Conservation (phyloP, 2,329 filamentous ascomycete genomes). For the Parasarocladium wereldwijsianum region DNA sequence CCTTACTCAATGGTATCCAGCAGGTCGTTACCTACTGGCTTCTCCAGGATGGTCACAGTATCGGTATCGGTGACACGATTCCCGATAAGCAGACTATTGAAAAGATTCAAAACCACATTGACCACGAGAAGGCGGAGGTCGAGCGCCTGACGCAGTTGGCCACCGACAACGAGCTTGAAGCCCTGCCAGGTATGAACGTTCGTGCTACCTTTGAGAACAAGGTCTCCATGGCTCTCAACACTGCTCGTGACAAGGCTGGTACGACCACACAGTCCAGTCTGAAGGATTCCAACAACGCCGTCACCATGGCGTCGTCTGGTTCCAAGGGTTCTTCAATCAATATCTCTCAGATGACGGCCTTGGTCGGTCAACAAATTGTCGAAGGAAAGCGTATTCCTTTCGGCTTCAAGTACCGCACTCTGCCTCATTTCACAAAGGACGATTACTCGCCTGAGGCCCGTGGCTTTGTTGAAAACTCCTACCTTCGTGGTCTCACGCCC, state of each 20-base stretch:
- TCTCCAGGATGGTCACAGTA: constrained; percentile 89
- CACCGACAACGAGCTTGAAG: constrained; percentile 75
- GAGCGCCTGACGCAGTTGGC: constrained; percentile 60
- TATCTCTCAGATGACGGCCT: constrained; percentile 97
- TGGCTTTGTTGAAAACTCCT: constrained; percentile 98
- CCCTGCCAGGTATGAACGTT: constrained; percentile 95
- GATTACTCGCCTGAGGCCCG: constrained; percentile 95
- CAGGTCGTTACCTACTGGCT: constrained; percentile 96
- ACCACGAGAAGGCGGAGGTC: constrained; percentile 69
- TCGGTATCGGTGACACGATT: constrained; percentile 96
- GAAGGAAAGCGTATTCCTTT: constrained; percentile 98
- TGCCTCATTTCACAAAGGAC: constrained; percentile 98
- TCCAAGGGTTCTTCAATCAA: constrained; percentile 99
- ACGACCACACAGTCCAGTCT: constrained; percentile 80
- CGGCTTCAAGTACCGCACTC: constrained; percentile 93
- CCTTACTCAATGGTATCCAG: constrained; percentile 92
- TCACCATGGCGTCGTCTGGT: constrained; percentile 89
- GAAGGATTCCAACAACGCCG: constrained; percentile 92
- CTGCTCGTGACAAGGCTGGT: constrained; percentile 91
- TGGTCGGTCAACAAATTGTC: constrained; percentile 95
- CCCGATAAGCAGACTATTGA: constrained; percentile 75
- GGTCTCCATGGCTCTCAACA: constrained; percentile 86
- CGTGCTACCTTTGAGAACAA: constrained; percentile 97
- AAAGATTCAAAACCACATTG: constrained; percentile 71
- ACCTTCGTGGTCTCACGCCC: constrained; percentile 86